phyloP scores from a whole-genome alignment of 1,139 yeast genomes.

The Suhomyces panamericanus region DNA sequence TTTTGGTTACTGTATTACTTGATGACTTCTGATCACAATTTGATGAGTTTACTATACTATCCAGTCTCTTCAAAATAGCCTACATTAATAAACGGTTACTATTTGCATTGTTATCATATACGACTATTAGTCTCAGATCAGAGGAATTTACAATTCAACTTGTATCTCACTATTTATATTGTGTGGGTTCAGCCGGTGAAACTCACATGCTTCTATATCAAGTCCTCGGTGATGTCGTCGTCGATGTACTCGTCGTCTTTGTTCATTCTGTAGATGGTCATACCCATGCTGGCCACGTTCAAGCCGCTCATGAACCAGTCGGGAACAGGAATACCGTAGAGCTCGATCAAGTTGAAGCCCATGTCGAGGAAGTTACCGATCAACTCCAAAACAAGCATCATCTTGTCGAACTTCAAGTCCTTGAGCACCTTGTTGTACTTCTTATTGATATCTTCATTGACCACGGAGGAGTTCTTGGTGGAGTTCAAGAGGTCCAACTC shows the following conservation, averaged over 20 bases:
- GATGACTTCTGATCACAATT: no score
- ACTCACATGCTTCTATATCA: slow-evolving; percentile 24
- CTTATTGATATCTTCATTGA: slow-evolving; percentile 32
- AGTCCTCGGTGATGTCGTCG: slow-evolving; percentile 48
- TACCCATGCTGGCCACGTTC: slow-evolving; percentile 48
- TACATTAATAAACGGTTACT: no score
- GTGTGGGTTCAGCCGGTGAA: not conserved
- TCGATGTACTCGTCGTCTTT: slow-evolving; percentile 51
- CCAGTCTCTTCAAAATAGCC: no score
- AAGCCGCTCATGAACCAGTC: slow-evolving; percentile 46
- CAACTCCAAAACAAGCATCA: slow-evolving; percentile 45
- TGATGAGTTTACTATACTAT: no score
- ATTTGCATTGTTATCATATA: no score
- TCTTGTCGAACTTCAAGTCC: slow-evolving; percentile 46
- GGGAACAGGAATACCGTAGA: slow-evolving; percentile 39
- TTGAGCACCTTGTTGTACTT: slow-evolving; percentile 45
- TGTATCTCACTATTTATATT: not conserved
- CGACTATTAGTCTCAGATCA: no score
- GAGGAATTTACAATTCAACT: no score
- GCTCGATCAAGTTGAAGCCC: slow-evolving; percentile 43
- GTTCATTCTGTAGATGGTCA: slow-evolving; percentile 54
- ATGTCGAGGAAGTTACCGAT: slow-evolving; percentile 47
- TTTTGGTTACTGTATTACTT: no score
- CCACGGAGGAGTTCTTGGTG: slow-evolving; percentile 22
- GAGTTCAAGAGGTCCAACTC: slow-evolving; percentile 38